Conservation (phyloP, 257 asterid species). For the Plantago elongata region DNA sequence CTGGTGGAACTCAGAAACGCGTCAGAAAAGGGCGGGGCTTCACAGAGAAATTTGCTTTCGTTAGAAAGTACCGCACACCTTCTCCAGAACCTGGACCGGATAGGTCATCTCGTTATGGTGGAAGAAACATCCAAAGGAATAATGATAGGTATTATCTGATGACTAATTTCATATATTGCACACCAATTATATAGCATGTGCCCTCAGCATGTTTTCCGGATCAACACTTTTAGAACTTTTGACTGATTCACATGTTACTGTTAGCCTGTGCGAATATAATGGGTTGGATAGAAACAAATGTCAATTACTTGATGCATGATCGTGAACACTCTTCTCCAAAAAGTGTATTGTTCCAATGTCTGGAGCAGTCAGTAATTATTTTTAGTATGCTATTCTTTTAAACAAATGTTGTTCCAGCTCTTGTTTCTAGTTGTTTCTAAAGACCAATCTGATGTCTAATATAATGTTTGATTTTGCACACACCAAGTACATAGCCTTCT, state of each 20-base stretch:
- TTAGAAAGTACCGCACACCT: slow-evolving; percentile 91
- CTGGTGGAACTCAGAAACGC: slow-evolving; percentile 76
- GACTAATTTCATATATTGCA: slow-evolving; percentile 1
- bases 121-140: slow-evolving; percentile 65
- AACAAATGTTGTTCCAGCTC: no score
- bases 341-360: no score
- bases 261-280: no score
- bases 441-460: no score
- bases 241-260: not conserved
- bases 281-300: no score
- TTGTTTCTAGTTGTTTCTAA: no score
- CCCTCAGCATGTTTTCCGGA: not conserved
- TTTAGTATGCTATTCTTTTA: no score
- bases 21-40: slow-evolving; percentile 96
- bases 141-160: slow-evolving; percentile 52
- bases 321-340: no score
- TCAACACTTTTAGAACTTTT: not conserved
- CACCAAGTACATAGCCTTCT: no score
- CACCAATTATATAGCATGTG: slow-evolving; percentile 3
- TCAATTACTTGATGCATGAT: no score
- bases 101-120: slow-evolving; percentile 62
- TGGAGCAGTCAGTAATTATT: no score
- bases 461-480: no score
- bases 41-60: slow-evolving; percentile 74
- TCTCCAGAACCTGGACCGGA: slow-evolving; percentile 72